A percentile compares a stretch with the other conserved stretches of the same genome.
phyloP scores from a whole-genome alignment of 1,284 basidiomycete species.

The Cystobasidiaceae sp. region DNA sequence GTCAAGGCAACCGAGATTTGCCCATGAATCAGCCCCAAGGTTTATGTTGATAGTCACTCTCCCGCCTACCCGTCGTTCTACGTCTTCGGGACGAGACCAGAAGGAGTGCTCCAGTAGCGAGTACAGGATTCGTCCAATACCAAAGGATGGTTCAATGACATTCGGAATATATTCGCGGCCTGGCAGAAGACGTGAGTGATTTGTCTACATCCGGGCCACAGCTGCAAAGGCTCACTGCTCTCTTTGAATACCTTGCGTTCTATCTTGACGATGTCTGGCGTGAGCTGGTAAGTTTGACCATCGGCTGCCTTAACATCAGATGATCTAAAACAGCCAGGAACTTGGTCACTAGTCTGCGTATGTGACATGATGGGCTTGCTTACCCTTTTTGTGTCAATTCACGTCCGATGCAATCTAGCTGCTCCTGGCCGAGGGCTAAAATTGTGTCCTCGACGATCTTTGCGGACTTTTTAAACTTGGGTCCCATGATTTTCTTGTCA shows the following conservation, averaged over 20 bases:
- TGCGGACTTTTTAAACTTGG: conserved; percentile 82
- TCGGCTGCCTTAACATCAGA: conserved; percentile 50
- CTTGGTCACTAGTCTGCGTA: conserved; percentile 35
- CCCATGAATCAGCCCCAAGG: neutral
- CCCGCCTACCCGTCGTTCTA: conserved; percentile 65
- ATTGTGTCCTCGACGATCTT: conserved; percentile 66
- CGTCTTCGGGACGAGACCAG: conserved; percentile 88
- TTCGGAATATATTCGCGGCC: conserved; percentile 94
- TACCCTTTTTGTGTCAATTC: conserved; percentile 68
- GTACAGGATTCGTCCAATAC: conserved; percentile 93
- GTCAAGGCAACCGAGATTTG: conserved; percentile 3
- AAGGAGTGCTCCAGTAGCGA: conserved; percentile 90
- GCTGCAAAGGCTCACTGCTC: conserved; percentile 58
- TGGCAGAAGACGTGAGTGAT: neutral
- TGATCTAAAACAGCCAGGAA: conserved; percentile 36
- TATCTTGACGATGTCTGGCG: conserved; percentile 70
- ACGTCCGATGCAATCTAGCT: conserved; percentile 63
- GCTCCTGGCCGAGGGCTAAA: conserved; percentile 62
- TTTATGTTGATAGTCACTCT: too few relatives aligned
- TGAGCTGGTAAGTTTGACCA: conserved; percentile 66
- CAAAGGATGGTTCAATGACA: conserved; percentile 98
- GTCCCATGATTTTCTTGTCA: conserved; percentile 84
- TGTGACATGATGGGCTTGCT: conserved; percentile 24
- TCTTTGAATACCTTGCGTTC: conserved; percentile 84
- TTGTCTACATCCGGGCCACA: neutral